A percentile compares a stretch with the other conserved stretches of the same genome.
These are phyloP conservation scores for Spergularia marina DNA, from an alignment of 148 eudicot species.

Conservation along the genomic window DNA sequence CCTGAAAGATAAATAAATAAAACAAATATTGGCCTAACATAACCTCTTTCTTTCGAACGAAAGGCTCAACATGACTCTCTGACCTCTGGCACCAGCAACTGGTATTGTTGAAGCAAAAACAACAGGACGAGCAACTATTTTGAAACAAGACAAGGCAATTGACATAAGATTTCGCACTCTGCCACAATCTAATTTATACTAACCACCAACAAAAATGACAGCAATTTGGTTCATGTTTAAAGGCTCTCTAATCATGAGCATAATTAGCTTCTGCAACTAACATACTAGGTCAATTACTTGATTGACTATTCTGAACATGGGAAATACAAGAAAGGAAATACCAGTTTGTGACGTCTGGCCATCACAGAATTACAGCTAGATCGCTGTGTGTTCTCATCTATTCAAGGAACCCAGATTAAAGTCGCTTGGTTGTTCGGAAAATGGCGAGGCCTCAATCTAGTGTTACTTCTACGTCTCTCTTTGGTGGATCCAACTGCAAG, in stretches of 20 bases:
- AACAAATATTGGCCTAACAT: too few relatives aligned
- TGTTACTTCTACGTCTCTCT: conserved; percentile 51
- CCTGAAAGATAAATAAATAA: too few relatives aligned
- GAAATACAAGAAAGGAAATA: background rate
- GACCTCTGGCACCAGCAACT: too few relatives aligned
- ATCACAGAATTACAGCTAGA: background rate
- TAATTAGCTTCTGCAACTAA: background rate
- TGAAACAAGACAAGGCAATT: background rate
- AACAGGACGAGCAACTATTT: background rate
- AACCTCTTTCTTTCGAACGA: too few relatives aligned
- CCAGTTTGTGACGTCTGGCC: background rate
- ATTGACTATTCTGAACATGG: background rate
- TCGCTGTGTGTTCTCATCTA: background rate
- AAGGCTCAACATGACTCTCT: too few relatives aligned
- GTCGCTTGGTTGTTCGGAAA: background rate
- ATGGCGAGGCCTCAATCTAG: conserved; percentile 38
- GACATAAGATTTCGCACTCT: background rate
- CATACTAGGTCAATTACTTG: background rate
- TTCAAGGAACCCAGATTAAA: background rate
- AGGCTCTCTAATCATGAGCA: background rate
- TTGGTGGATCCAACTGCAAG: conserved; percentile 73
- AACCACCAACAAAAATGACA: background rate
- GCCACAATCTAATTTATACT: background rate
- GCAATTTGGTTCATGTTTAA: background rate
- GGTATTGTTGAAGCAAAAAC: too few relatives aligned